Base-by-base conservation (phyloP, 1,284 basidiomycete species). In the Leccinum pachyderme region DNA sequence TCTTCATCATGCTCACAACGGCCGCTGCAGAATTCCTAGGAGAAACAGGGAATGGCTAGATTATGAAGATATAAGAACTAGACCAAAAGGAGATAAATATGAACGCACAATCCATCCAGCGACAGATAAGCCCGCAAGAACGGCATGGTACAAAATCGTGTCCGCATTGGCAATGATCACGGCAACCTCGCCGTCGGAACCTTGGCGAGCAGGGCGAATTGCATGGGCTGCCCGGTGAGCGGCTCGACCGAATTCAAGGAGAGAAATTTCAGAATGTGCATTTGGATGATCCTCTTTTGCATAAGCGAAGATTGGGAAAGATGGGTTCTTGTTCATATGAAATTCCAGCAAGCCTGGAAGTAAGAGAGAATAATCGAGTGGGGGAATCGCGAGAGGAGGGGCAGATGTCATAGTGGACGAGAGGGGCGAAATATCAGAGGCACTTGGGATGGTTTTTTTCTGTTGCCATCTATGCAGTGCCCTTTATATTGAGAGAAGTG, bases 1-100 rank as follows among this genome's bases (percentile, higher is more conserved):
- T 66, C 28, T 55, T 55, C 48, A 76, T 63, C 48, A 75, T 61
- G 53, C 68, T 57, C 0, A 65, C 54, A 32, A 75, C 54, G 1
- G 72, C 73, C 1, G 58, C 57, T 0, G 63, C 60, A 1, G 73
- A 66, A 39, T 75, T 75, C 18, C 73, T 63, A 0, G 63, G 62
- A 0, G 74, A 75, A 1, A 65, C 66, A 0, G 64, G 67, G 49
- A 76, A 74, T 4, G 75, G 73, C 73, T 74, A 49, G 9, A 31
- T 29, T 9, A 12, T 31, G 24, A 29, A 5, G 6, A 47, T 31
- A 18, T 32, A 11, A 48, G 47, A 2, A 15, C 22, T 4, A 13
- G 13, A 33, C 29, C 18, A 33, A 33, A 33, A 25, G n/a, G 11
- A 31, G 22, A 4, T 24, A 33, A 22, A 48, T 11, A 32, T 48